Base-by-base conservation (phyloP, 2,329 filamentous ascomycete genomes). In the Cladophialophora chaetospira region DNA sequence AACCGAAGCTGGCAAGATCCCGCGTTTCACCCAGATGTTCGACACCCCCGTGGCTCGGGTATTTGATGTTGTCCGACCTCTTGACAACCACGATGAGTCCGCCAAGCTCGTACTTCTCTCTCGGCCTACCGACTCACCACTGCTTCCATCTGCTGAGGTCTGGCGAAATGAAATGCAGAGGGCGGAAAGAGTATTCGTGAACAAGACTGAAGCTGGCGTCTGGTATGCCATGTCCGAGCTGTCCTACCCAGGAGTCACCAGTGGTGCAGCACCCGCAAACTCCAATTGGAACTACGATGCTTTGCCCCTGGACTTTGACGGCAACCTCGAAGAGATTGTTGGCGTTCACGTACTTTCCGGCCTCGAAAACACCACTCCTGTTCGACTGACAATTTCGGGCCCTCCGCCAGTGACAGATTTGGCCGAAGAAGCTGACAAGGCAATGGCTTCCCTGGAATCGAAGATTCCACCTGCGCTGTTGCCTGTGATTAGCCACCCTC, bases 201-300 rank as follows among this genome's bases (percentile, higher is more conserved):
- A 97, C 70, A 88, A 87, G 64, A 97, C 92, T 1, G 84, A 88
- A 54, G 78, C 80, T n/a, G 93, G 92, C 26, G 88, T 89, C 59
- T 97, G 93, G 91, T 99, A 93, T 71, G 94, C 92, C 28, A 82
- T 97, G 74, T 97, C 93, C 1, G 93, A 95, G 56, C 81, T 80
- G 36, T 85, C 85, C 6, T 97, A 97, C 66, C 94, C 94, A 3
- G 81, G 93, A 8, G 90, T 96, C 25, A 87, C 92, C 19, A 84
- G 90, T 51, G 86, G 81, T 36, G 85, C 84, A 3, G 75, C 78
- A 21, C 73, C 76, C 61, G 84, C 85, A 21, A 62, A 52, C 44
- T 55, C 60, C 9, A 57, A 57, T 44, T 63, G 60, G 60, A 60
- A 65, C 31, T 62, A 62, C 29, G 60, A 62, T 35, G 54, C 40